Base-by-base conservation (phyloP, 352 stramenopile species). In the Phytopythium mirpurense region DNA sequence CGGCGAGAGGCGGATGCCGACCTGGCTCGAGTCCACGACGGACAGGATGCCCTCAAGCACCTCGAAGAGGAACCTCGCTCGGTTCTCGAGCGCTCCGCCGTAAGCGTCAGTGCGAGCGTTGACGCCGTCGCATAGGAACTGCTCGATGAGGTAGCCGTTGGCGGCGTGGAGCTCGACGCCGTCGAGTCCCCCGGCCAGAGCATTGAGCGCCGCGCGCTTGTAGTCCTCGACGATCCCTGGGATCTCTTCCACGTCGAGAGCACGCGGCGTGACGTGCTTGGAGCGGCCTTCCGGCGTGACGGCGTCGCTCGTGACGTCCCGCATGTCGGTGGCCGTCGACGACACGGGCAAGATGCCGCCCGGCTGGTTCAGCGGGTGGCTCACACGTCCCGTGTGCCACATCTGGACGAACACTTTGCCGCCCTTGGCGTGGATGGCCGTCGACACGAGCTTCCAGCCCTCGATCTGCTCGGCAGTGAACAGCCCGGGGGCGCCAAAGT, bases 121-220 rank as follows among this genome's bases (percentile, higher is more conserved):
- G 51, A 72, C 66, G 11, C 52, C 68, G 52, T 74, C 67, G 56
- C 89, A 72, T 11, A 97, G 59, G 65, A 96, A 96, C 58, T 95
- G 71, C 54, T 97, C 86, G 40, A 97, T 60, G 29, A 98, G 62
- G 54, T 97, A 98, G 10, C 88, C 91, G 55, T 98, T 95, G 7
- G 86, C 90, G 34, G 36, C 68, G 68, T 97, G 91, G 42, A 98
- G 63, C 56, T 97, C 87, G 19, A 71, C 59, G 11, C 63, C 63
- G 35, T 71, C 59, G 19, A 71, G 67, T 0, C 63, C 63, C 2
- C 46, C 97, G 62, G 36, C 87, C 70, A 65, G 90, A 63, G 67
- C 96, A 19, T 78, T 76, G 41, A 67, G 46, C 1, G 88, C 78
- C 10, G 66, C 81, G 42, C 76, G 60, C 29, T 72, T 69, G 70